phyloP scores from a whole-genome alignment of 257 asterid genomes.

The Mitragyna speciosa region DNA sequence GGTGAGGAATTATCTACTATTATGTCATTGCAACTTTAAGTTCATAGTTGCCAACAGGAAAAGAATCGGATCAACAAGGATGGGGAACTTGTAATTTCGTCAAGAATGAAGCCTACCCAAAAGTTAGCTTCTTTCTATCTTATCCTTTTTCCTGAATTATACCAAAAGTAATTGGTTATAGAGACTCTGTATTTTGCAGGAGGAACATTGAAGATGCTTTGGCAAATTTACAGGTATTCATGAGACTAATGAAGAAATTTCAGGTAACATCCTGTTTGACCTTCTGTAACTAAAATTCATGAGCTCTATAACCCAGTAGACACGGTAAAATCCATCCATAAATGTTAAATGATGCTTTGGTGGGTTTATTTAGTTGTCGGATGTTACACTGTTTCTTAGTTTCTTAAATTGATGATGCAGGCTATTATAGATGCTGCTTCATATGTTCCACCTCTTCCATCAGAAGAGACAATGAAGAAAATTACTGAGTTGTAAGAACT shows the following conservation, averaged over 20 bases:
- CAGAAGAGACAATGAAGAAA: conserved; percentile 70
- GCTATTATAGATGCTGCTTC: conserved; percentile 92
- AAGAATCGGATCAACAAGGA: conserved; percentile 83
- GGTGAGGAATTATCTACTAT: not conserved
- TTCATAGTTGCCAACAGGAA: conserved; percentile 51
- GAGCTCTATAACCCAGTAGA: conserved; percentile 8
- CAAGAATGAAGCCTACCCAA: conserved; percentile 84
- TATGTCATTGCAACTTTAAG: not conserved
- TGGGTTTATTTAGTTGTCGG: not conserved
- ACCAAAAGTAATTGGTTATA: conserved; percentile 22
- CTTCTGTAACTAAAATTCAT: conserved; percentile 1
- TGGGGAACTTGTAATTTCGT: conserved; percentile 88
- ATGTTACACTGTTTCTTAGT: not conserved
- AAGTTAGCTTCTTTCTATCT: conserved; percentile 46
- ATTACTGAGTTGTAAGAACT: conserved; percentile 68
- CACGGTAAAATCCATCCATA: not conserved
- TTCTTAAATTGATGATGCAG: conserved; percentile 45
- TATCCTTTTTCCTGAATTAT: conserved; percentile 16
- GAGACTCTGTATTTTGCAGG: conserved; percentile 40
- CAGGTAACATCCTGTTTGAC: conserved; percentile 27
- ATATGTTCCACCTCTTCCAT: conserved; percentile 89
- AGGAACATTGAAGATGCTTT: conserved; percentile 84
- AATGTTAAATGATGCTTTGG: conserved; percentile 7
- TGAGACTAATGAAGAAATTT: conserved; percentile 22
- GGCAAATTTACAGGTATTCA: conserved; percentile 80